Conservation (phyloP, 176 grass and related monocot species). For the Zoysia japonica region DNA sequence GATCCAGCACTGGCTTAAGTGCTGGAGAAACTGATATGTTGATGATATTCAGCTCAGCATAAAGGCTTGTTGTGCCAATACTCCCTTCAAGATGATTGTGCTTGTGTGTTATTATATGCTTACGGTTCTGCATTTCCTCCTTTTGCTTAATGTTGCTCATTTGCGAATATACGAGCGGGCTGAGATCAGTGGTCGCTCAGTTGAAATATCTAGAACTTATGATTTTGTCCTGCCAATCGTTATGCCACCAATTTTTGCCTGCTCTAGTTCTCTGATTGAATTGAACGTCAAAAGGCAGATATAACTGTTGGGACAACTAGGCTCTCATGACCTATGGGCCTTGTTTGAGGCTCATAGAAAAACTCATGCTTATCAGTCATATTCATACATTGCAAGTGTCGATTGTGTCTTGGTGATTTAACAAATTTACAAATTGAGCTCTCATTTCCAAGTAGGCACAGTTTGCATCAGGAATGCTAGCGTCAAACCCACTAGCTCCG, state of each 20-base stretch:
- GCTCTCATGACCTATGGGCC: too few species aligned
- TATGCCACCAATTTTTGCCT: background rate
- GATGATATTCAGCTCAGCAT: background rate
- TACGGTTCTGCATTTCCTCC: background rate
- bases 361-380: background rate
- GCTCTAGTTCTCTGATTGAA: background rate
- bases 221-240: background rate
- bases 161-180: background rate
- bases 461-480: background rate
- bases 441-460: background rate
- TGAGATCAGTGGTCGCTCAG: background rate
- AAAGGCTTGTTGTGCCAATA: background rate
- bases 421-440: background rate
- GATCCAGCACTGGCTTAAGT: constrained; percentile 3
- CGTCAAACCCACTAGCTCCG: constrained; percentile 49
- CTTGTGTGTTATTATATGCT: background rate
- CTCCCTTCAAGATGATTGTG: background rate
- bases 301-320: background rate
- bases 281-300: background rate
- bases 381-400: too few species aligned
- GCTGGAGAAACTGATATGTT: background rate
- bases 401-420: too few species aligned
- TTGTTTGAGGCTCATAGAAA: background rate
- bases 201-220: background rate
- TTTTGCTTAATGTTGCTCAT: constrained; percentile 6